Conservation (phyloP, 805 yeast genomes). For the Monosporozyma aquatica region DNA sequence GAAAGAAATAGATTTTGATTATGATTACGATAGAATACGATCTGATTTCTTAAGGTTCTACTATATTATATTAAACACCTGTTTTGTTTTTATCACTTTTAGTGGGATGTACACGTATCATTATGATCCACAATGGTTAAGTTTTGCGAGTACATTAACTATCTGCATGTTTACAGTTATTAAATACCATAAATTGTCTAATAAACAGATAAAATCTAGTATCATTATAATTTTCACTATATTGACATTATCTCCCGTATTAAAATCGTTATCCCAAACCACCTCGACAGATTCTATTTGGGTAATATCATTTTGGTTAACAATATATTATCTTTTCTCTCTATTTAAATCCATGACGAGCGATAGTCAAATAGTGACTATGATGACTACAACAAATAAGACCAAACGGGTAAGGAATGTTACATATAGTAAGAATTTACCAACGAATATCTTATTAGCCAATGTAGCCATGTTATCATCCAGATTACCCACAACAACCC, state of each 20-base stretch:
- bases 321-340: constrained; percentile 47
- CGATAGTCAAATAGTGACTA: constrained; percentile 3
- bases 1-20: constrained; percentile 7
- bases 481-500: constrained; percentile 60
- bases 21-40: constrained; percentile 15
- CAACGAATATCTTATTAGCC: constrained; percentile 75
- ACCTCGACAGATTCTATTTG: constrained; percentile 92
- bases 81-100: constrained; percentile 61
- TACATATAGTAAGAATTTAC: constrained; percentile 41
- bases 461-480: constrained; percentile 88
- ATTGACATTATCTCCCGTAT: constrained; percentile 77
- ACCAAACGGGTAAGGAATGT: constrained; percentile 5
- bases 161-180: not conserved
- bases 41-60: constrained; percentile 21
- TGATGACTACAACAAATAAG: not conserved
- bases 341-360: constrained; percentile 9
- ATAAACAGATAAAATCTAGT: constrained; percentile 47
- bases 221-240: constrained; percentile 59
- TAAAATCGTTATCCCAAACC: constrained; percentile 77
- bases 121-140: constrained; percentile 17
- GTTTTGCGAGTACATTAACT: constrained; percentile 1
- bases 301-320: constrained; percentile 79
- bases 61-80: constrained; percentile 42
- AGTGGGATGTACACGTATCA: constrained; percentile 18
- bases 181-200: not conserved